These are phyloP conservation scores for Lachancea nothofagi DNA, from an alignment of 805 yeast genomes.

Conservation along the genomic window DNA sequence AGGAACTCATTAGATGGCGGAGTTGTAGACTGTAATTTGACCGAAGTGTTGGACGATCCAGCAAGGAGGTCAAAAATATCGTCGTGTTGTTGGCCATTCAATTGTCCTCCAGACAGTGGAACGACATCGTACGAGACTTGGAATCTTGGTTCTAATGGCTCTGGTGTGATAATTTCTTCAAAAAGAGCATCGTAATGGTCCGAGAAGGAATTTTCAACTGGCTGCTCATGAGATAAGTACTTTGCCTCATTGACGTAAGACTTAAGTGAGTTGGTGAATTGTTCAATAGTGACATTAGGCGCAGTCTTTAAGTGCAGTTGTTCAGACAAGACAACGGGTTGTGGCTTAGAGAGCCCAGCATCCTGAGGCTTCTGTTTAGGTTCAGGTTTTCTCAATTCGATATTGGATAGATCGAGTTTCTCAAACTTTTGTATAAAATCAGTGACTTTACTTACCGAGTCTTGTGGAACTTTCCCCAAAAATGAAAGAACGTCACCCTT, in stretches of 20 bases:
- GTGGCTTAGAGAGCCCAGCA: conserved; percentile 11
- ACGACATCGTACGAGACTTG: conserved; percentile 18
- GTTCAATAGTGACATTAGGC: conserved; percentile 27
- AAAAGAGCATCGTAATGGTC: conserved; percentile 54
- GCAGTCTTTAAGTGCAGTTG: conserved; percentile 31
- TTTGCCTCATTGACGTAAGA: conserved; percentile 43
- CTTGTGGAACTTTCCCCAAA: conserved; percentile 63
- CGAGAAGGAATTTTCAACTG: conserved; percentile 29
- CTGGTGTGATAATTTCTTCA: conserved; percentile 51
- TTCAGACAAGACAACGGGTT: conserved; percentile 30
- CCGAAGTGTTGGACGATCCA: conserved; percentile 3
- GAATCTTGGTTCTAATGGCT: conserved; percentile 26
- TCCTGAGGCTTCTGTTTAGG: conserved; percentile 26
- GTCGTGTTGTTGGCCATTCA: conserved; percentile 9
- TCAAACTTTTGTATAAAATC: conserved; percentile 50
- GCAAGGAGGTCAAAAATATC: conserved; percentile 28
- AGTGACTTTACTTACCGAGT: conserved; percentile 48
- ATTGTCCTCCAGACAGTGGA: conserved; percentile 9
- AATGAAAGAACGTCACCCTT: conserved; percentile 89
- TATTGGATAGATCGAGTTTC: conserved; percentile 67
- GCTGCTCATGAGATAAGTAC: conserved; percentile 29
- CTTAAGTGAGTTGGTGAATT: conserved; percentile 41
- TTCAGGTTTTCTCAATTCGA: conserved; percentile 36
- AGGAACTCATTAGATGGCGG: conserved; percentile 12
- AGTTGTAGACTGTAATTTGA: conserved; percentile 2